Percentiles rank a stretch among this genome's conserved stretches.
Evolutionary conservation across 2,329 filamentous ascomycete genomes (phyloP).

Genomic region (Alternaria novae-zelandiae): DNA sequence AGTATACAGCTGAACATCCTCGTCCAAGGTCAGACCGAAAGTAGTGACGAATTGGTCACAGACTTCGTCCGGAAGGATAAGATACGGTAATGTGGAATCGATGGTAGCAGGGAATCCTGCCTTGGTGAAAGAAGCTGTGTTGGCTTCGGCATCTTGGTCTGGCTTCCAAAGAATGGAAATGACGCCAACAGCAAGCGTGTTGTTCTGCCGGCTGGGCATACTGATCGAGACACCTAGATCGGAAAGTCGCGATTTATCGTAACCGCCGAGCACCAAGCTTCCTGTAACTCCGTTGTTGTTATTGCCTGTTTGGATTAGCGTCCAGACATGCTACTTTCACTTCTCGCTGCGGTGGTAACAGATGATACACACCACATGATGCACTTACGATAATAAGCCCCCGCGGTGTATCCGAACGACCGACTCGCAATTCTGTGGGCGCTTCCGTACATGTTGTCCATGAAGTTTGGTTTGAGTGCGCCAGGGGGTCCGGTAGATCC

Average conservation of each 20-base stretch:
- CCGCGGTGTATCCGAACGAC: conserved; percentile 46
- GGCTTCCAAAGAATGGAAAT: conserved; percentile 32
- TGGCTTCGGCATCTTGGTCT: conserved; percentile 17
- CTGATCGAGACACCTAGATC: conserved; percentile 21
- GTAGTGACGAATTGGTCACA: conserved; percentile 46
- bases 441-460: conserved; percentile 22
- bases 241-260: conserved; percentile 45
- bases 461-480: conserved; percentile 24
- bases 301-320: conserved; percentile 26
- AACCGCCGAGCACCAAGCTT: conserved; percentile 51
- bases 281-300: conserved; percentile 31
- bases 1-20: conserved; percentile 40
- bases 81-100: conserved; percentile 49
- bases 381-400: conserved; percentile 44
- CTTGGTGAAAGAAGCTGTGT: conserved; percentile 12
- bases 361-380: background rate
- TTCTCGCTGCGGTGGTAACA: background rate
- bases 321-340: background rate
- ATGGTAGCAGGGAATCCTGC: conserved; percentile 38
- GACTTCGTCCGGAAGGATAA: conserved; percentile 39
- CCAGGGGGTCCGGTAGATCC: conserved; percentile 12
- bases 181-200: conserved; percentile 33
- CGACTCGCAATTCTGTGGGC: conserved; percentile 26
- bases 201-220: conserved; percentile 29
- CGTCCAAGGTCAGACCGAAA: conserved; percentile 47